A percentile compares a stretch with the other conserved stretches of the same genome.
Evolutionary conservation across 495 filamentous ascomycete genomes (phyloP).

Genomic region (Cryomyces minteri): DNA sequence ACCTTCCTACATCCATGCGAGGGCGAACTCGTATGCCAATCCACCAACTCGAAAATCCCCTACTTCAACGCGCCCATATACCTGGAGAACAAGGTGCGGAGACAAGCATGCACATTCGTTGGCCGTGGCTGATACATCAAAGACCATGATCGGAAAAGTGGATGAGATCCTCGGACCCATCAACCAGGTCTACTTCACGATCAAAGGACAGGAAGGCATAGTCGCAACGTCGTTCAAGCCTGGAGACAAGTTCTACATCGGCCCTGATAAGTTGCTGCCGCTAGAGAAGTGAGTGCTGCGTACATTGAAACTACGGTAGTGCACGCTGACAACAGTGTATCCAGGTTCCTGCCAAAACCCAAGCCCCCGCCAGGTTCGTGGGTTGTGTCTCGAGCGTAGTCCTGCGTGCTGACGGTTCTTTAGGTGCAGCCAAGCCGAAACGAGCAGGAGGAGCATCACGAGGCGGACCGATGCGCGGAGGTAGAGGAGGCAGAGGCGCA

Average conservation of each 20-base stretch:
- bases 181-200: conserved; percentile 94
- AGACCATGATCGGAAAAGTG: conserved; percentile 80
- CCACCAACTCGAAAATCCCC: conserved; percentile 83
- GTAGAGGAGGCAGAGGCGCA: conserved; percentile 26
- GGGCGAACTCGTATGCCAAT: conserved; percentile 91
- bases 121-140: conserved; percentile 20
- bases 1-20: conserved; percentile 84
- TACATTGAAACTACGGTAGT: neutral
- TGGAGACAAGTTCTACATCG: conserved; percentile 95
- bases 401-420: neutral
- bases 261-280: conserved; percentile 81
- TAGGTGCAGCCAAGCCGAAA: conserved; percentile 38
- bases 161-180: conserved; percentile 91
- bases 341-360: conserved; percentile 80
- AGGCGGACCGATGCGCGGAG: conserved; percentile 10
- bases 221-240: conserved; percentile 83
- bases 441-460: conserved; percentile 34
- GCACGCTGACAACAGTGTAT: neutral
- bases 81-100: conserved; percentile 80
- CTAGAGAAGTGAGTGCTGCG: conserved; percentile 47
- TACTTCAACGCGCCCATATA: conserved; percentile 99
- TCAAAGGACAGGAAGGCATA: conserved; percentile 92
- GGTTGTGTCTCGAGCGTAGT: neutral
- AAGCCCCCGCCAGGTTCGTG: conserved; percentile 52
- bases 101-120: neutral